These are phyloP conservation scores for Microdochium trichocladiopsis DNA, from an alignment of 2,329 filamentous ascomycete genomes.

Conservation along the genomic window DNA sequence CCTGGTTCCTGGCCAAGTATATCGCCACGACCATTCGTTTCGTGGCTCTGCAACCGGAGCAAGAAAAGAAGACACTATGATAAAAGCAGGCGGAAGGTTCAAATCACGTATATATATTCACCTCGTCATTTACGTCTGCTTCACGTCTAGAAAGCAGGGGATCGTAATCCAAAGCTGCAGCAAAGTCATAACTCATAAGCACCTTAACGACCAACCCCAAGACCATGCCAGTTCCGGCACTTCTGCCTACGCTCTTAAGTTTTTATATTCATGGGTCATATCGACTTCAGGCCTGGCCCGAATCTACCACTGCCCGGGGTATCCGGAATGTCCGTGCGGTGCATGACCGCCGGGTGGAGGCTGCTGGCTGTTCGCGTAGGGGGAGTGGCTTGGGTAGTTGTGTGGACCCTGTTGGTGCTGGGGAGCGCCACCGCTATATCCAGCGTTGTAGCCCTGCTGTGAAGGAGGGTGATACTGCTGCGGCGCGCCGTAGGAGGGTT, in stretches of 20 bases:
- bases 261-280: neutral
- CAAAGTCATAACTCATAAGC: conserved; percentile 1
- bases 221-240: neutral
- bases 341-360: neutral
- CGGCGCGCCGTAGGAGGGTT: conserved; percentile 15
- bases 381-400: neutral
- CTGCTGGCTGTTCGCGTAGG: neutral
- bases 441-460: neutral
- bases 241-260: too few species aligned
- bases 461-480: neutral
- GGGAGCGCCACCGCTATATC: neutral
- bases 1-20: conserved; percentile 34
- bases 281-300: neutral
- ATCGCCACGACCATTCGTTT: conserved; percentile 22
- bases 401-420: conserved; percentile 18
- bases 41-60: conserved; percentile 14
- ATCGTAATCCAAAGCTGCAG: neutral
- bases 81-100: neutral
- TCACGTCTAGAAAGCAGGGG: conserved; percentile 5
- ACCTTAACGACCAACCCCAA: conserved; percentile 1
- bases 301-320: conserved; percentile 22
- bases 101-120: neutral
- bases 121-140: conserved; percentile 7
- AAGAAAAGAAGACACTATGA: conserved; percentile 31
- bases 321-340: conserved; percentile 17